Conservation (phyloP, 768 basidiomycete species). For the Pulveroboletus sp. region DNA sequence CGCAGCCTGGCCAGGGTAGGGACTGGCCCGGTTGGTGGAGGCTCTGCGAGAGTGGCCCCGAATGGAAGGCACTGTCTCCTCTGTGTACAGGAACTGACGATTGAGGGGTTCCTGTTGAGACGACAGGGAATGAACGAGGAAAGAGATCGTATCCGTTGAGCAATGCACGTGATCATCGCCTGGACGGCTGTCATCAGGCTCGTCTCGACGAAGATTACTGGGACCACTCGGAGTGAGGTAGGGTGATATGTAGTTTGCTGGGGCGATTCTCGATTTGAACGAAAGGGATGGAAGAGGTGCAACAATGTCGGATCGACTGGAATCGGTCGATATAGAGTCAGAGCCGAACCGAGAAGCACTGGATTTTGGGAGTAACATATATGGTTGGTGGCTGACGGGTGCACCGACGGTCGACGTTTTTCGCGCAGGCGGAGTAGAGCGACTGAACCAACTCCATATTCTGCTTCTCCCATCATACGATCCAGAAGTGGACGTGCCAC, state of each 20-base stretch:
- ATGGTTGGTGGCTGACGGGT: background rate
- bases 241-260: constrained; percentile 10
- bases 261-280: no score
- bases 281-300: no score
- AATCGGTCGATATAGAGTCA: no score
- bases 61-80: constrained; percentile 33
- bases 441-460: background rate
- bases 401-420: background rate
- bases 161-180: constrained; percentile 49
- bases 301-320: no score
- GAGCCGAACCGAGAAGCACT: no score
- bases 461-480: background rate
- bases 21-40: constrained; percentile 45
- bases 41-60: constrained; percentile 41
- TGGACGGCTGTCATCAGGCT: constrained; percentile 42
- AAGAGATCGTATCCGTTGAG: constrained; percentile 54
- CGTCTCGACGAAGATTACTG: constrained; percentile 42
- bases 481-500: background rate
- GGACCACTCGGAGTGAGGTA: constrained; percentile 34
- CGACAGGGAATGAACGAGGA: constrained; percentile 28
- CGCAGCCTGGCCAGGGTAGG: constrained; percentile 66
- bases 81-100: constrained; percentile 41
- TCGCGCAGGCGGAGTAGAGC: background rate
- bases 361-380: no score
- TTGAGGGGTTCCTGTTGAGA: constrained; percentile 41